These are phyloP conservation scores for Trapa bicornis DNA, from an alignment of 345 rosid species.

Conservation along the genomic window DNA sequence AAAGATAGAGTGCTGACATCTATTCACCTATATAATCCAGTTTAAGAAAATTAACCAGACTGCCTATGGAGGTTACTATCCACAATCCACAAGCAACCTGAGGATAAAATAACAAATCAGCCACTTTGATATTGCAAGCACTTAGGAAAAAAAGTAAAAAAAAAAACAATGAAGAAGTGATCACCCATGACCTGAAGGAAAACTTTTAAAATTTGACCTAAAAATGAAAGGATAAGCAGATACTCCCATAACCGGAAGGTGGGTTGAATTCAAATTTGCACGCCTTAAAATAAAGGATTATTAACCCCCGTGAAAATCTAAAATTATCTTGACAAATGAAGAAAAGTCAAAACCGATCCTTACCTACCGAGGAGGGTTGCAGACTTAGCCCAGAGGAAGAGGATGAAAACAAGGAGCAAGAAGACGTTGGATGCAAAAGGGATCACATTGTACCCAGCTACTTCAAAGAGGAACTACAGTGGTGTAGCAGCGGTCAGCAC, in stretches of 20 bases:
- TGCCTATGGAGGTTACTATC: slow-evolving; percentile 48
- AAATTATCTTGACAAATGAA: neutral
- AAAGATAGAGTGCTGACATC: neutral
- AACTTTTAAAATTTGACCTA: slow-evolving; percentile 47
- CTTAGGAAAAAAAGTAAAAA: neutral
- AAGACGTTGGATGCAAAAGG: slow-evolving; percentile 67
- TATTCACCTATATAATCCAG: slow-evolving; percentile 69
- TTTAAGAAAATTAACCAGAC: slow-evolving; percentile 63
- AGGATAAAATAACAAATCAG: neutral
- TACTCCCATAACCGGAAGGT: neutral
- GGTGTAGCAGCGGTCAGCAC: slow-evolving; percentile 39
- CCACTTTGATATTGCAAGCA: neutral
- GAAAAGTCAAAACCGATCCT: neutral
- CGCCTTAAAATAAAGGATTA: neutral
- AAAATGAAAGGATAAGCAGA: neutral
- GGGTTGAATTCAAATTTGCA: neutral
- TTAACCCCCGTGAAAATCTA: neutral
- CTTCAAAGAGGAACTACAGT: slow-evolving; percentile 67
- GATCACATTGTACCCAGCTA: slow-evolving; percentile 61
- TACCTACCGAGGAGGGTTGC: slow-evolving; percentile 89
- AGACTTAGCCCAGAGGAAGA: slow-evolving; percentile 94
- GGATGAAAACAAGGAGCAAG: slow-evolving; percentile 57
- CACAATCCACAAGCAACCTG: slow-evolving; percentile 53
- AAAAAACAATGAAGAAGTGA: neutral
- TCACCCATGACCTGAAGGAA: slow-evolving; percentile 44